Evolutionary conservation across 2,329 filamentous ascomycete genomes (phyloP), one percentile per base, ranked within the genome.

Genomic region (Ophiosphaerella herpotricha): DNA sequence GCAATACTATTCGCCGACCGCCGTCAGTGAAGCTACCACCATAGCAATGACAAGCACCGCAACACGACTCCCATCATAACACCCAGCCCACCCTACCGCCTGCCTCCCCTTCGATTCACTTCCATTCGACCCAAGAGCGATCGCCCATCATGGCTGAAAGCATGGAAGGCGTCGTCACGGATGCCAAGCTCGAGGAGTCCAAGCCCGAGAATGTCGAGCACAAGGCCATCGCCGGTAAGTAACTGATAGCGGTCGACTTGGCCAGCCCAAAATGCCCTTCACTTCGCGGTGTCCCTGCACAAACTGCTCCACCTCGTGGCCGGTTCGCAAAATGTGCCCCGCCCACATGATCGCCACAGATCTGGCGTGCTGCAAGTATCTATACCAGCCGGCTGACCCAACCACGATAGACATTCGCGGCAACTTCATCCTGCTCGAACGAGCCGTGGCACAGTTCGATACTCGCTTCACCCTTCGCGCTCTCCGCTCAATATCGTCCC

Each of bases 391-490:
- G 33, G 67, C 70, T 73, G 67, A 73, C 61, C 60, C 60, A 29
- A 54, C 56, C 38, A 55, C 59, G 24, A 39, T 71, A 97, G 94
- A 97, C 75, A 96, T 99, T 78, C 94, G 92, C 78, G 87, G 85
- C 81, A 97, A 95, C 78, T 97, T 97, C 72, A 85, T 85, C 44
- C 83, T 99, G 59, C 83, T 99, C 69, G 92, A 97, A 70, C 89
- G 91, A 68, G 94, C 92, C 60, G 93, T 99, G 58, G 82, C 87
- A 59, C 85, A 95, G 66, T 99, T 97, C 75, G 94, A 99, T 77
- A 86, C 92, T 52, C 87, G 94, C 79, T 99, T 97, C 78, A 91
- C 93, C 49, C 88, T 99, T 58, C 86, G 94, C 71, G 94, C 94
- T 55, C 84, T 99, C 58, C 89, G 94, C 67, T 96, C 92, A 64